Base-by-base conservation (phyloP, 352 stramenopile genomes). In the Globisporangium mamillatum region DNA sequence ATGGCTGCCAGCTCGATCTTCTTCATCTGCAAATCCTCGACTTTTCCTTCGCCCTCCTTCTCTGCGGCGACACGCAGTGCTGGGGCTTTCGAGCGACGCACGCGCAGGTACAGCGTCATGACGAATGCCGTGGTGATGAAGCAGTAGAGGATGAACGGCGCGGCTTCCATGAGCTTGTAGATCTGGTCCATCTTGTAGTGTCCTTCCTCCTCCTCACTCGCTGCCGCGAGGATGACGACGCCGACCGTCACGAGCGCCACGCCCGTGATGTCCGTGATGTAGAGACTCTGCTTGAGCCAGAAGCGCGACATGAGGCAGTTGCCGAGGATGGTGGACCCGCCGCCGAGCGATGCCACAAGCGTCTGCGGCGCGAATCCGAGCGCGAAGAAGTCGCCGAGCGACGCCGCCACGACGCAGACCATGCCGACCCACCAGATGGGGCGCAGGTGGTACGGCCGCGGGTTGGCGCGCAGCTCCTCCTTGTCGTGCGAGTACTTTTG, bases 401-500 rank as follows among this genome's bases (percentile, higher is more conserved):
- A 93, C 41, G 86, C 91, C 6, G 77, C 66, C 32, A 97, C 83
- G 20, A 97, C 87, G 70, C 86, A 90, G 29, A 94, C 63, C 81
- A 97, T 93, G 22, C 91, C 91, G 44, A 97, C 76, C 85, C 88
- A 94, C 91, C 91, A 97, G 36, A 97, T 69, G 20, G 91, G 91
- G 4, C 91, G 90, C 72, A 79, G 64, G 48, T 84, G 79, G 80
- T 97, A 97, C 25, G 90, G 77, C n/a, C 88, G 80, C 55, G 72
- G 86, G 59, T 87, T 78, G 46, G 80, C 76, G 22, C 84, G 83
- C 63, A 79, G 67, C 59, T 90, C 89, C 67, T 97, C 91, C 69
- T 92, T 88, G 71, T 94, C 83, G 64, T 97, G 89, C 58, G 82
- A 94, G 68, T 95, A 95, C 76, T 97, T 97, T 73, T 97, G 90